Evolutionary conservation across 2,329 filamentous ascomycete genomes (phyloP).

Genomic region (Aspergillus ustus): DNA sequence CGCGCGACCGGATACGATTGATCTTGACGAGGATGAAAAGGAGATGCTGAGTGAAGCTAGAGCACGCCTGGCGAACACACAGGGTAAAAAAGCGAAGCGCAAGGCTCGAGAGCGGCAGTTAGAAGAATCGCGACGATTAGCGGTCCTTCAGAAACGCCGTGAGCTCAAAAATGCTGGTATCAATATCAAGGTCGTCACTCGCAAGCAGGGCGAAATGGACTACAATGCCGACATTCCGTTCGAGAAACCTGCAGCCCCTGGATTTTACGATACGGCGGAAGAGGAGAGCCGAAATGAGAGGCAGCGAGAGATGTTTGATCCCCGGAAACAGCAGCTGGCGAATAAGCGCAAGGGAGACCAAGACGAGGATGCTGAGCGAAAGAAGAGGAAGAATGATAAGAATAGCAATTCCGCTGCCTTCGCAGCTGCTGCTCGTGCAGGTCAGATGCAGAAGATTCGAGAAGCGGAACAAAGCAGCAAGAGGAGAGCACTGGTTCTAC

Average conservation of each 20-base stretch:
- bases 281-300: conserved; percentile 81
- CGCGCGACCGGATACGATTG: conserved; percentile 92
- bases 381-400: conserved; percentile 88
- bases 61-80: conserved; percentile 93
- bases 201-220: conserved; percentile 97
- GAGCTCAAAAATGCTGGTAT: conserved; percentile 98
- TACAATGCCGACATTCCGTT: conserved; percentile 99
- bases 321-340: conserved; percentile 84
- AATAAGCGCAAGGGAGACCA: conserved; percentile 93
- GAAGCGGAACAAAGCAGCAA: conserved; percentile 98
- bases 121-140: conserved; percentile 88
- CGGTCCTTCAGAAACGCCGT: conserved; percentile 88
- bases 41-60: conserved; percentile 99
- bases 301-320: conserved; percentile 84
- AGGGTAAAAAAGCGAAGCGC: conserved; percentile 98
- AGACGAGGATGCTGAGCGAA: conserved; percentile 78
- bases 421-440: conserved; percentile 88
- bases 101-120: conserved; percentile 95
- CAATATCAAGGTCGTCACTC: conserved; percentile 91
- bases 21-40: conserved; percentile 98
- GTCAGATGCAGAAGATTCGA: conserved; percentile 89
- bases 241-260: conserved; percentile 84
- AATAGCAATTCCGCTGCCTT: conserved; percentile 75
- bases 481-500: conserved; percentile 78
- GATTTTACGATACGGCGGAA: conserved; percentile 91